These are phyloP conservation scores for Suhomyces bokatorum DNA, from an alignment of 1,139 yeast genomes.

Conservation along the genomic window DNA sequence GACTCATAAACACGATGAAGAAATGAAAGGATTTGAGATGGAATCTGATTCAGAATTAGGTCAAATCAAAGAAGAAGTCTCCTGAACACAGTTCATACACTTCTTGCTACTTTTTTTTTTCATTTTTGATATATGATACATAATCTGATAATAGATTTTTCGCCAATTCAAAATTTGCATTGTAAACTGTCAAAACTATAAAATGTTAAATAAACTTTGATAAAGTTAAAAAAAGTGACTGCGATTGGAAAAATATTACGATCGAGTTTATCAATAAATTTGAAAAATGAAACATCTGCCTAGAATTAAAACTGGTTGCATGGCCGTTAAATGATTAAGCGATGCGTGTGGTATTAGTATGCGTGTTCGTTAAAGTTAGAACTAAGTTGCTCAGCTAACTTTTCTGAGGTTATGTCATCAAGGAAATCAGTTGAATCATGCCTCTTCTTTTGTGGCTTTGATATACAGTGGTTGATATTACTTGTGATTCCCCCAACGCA, in stretches of 20 bases:
- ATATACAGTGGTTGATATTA: slow-evolving; percentile 23
- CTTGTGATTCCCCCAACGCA: slow-evolving; percentile 66
- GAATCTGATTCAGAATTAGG: neutral
- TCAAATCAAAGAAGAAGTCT: slow-evolving; percentile 4
- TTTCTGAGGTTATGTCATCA: slow-evolving; percentile 23
- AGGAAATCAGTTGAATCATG: slow-evolving; percentile 17
- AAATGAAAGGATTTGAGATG: slow-evolving; percentile 7
- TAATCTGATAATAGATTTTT: no score
- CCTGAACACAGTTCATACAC: neutral
- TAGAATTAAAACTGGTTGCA: neutral
- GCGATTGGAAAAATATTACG: neutral
- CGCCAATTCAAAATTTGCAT: no score
- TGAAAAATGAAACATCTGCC: neutral
- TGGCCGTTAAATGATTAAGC: neutral
- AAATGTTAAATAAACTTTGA: no score
- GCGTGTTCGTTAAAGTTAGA: slow-evolving; percentile 3
- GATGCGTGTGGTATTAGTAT: neutral
- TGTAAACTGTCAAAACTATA: neutral
- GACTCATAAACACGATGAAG: slow-evolving; percentile 54
- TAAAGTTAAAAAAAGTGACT: no score
- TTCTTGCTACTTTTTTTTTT: neutral
- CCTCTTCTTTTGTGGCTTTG: slow-evolving; percentile 30
- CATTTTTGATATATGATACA: neutral
- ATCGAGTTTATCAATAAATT: neutral
- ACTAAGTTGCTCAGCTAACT: slow-evolving; percentile 22